These are phyloP conservation scores for Torulaspora indica DNA, from an alignment of 805 yeast species.

Conservation along the genomic window DNA sequence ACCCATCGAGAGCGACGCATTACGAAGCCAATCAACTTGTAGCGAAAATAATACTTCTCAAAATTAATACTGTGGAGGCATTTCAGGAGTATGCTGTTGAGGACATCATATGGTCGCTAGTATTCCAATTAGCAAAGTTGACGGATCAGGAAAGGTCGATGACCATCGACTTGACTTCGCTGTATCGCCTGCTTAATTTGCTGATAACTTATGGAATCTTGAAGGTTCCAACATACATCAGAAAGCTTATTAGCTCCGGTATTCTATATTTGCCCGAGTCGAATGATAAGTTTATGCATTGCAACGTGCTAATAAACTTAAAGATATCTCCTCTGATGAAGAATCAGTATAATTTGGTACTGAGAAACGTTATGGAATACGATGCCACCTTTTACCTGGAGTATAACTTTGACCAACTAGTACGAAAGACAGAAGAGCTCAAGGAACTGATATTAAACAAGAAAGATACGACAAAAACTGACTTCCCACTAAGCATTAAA, in stretches of 20 bases:
- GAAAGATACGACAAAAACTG: slow-evolving; percentile 17
- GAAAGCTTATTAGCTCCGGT: slow-evolving; percentile 83
- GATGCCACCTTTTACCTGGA: slow-evolving; percentile 36
- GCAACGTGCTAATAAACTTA: slow-evolving; percentile 52
- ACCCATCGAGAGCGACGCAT: slow-evolving; percentile 29
- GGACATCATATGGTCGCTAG: slow-evolving; percentile 35
- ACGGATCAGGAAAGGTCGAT: slow-evolving; percentile 27
- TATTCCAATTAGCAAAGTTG: slow-evolving; percentile 37
- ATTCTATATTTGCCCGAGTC: slow-evolving; percentile 58
- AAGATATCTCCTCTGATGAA: slow-evolving; percentile 48
- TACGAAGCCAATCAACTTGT: slow-evolving; percentile 34
- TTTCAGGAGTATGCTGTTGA: slow-evolving; percentile 36
- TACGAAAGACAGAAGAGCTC: slow-evolving; percentile 35
- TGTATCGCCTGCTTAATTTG: slow-evolving; percentile 45
- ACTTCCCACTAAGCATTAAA: slow-evolving; percentile 41
- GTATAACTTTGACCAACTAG: slow-evolving; percentile 32
- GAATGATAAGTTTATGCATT: slow-evolving; percentile 49
- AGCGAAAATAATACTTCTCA: slow-evolving; percentile 29
- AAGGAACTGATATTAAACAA: slow-evolving; percentile 23
- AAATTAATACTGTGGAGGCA: slow-evolving; percentile 28
- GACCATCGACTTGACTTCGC: slow-evolving; percentile 29
- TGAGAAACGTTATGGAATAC: slow-evolving; percentile 47
- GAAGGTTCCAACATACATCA: slow-evolving; percentile 56
- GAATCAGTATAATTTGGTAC: slow-evolving; percentile 51
- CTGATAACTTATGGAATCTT: slow-evolving; percentile 41